Percentiles rank a stretch among this genome's conserved stretches.
These are phyloP conservation scores for Zoysia matrella DNA, from an alignment of 202 grass and related monocot species.

Conservation along the genomic window DNA sequence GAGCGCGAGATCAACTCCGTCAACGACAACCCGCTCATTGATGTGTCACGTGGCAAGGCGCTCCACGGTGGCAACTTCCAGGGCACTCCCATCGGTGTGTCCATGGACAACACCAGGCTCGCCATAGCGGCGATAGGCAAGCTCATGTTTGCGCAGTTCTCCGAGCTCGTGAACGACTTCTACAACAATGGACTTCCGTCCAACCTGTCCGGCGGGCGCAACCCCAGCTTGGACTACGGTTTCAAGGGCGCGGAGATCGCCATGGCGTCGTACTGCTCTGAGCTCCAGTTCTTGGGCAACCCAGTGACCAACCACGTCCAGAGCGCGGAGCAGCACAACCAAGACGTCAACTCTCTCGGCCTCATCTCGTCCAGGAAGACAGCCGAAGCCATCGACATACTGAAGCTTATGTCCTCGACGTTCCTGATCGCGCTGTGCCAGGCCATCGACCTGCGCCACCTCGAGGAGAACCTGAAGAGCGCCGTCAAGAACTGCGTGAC, in stretches of 20 bases:
- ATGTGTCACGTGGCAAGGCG: constrained; percentile 58
- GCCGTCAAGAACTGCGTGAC: too few species aligned
- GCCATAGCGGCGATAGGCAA: too few species aligned
- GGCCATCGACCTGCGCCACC: constrained; percentile 42
- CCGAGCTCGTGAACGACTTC: background rate
- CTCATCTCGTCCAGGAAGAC: constrained; percentile 85
- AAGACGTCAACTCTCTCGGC: constrained; percentile 86
- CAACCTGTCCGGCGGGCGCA: constrained; percentile 76
- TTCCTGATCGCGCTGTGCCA: constrained; percentile 82
- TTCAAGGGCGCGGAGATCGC: background rate
- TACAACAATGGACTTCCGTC: constrained; percentile 85
- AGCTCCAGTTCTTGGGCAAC: constrained; percentile 77
- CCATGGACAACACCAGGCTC: too few species aligned
- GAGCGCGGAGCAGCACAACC: constrained; percentile 91
- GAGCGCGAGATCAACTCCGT: constrained; percentile 90
- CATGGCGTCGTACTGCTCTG: constrained; percentile 46
- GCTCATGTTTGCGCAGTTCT: too few species aligned
- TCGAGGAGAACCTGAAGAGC: too few species aligned
- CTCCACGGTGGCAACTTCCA: constrained; percentile 32
- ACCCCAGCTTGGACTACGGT: constrained; percentile 86
- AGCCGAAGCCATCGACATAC: constrained; percentile 69
- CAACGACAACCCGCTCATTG: constrained; percentile 83
- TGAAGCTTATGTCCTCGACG: constrained; percentile 86
- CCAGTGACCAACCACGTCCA: constrained; percentile 87
- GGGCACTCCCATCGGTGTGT: too few species aligned